Evolutionary conservation across 2,329 filamentous ascomycete genomes (phyloP).

Genomic region (Hypoxylon sp.): DNA sequence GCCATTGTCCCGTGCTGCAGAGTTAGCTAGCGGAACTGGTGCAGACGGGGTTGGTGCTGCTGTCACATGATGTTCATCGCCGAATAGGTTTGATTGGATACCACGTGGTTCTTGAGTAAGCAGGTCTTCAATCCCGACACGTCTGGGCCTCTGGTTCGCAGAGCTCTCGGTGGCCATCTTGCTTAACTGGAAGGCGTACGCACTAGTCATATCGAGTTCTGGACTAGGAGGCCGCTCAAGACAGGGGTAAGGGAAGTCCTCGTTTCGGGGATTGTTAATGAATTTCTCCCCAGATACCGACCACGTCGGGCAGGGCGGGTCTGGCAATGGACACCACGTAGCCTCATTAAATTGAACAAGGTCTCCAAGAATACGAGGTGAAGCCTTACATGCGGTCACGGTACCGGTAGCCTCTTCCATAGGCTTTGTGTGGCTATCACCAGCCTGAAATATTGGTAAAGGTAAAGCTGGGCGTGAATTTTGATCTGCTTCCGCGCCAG

Average conservation of each 20-base stretch:
- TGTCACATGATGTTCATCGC: not conserved
- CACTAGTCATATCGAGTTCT: slow-evolving; percentile 55
- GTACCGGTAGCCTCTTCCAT: not conserved
- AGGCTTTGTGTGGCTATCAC: slow-evolving; percentile 2
- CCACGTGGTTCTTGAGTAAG: slow-evolving; percentile 49
- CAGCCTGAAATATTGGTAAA: not conserved
- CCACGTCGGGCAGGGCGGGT: slow-evolving; percentile 41
- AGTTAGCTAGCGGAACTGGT: not conserved
- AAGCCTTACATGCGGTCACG: not conserved
- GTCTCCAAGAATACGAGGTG: slow-evolving; percentile 1
- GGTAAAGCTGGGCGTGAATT: not conserved
- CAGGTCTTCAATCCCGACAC: slow-evolving; percentile 52
- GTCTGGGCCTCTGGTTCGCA: slow-evolving; percentile 35
- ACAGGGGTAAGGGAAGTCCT: slow-evolving; percentile 27
- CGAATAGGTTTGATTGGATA: not conserved
- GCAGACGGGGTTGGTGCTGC: not conserved
- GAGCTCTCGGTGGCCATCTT: slow-evolving; percentile 45
- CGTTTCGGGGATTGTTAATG: slow-evolving; percentile 49
- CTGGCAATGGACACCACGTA: slow-evolving; percentile 36
- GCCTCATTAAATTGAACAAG: slow-evolving; percentile 15
- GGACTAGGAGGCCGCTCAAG: slow-evolving; percentile 35
- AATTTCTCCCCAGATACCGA: slow-evolving; percentile 55
- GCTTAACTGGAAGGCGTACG: slow-evolving; percentile 53
- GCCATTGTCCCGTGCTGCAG: slow-evolving; percentile 5
- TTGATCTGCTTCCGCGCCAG: not conserved